phyloP scores from a whole-genome alignment of 2,329 filamentous ascomycete genomes.

The Cladosporium sp. region DNA sequence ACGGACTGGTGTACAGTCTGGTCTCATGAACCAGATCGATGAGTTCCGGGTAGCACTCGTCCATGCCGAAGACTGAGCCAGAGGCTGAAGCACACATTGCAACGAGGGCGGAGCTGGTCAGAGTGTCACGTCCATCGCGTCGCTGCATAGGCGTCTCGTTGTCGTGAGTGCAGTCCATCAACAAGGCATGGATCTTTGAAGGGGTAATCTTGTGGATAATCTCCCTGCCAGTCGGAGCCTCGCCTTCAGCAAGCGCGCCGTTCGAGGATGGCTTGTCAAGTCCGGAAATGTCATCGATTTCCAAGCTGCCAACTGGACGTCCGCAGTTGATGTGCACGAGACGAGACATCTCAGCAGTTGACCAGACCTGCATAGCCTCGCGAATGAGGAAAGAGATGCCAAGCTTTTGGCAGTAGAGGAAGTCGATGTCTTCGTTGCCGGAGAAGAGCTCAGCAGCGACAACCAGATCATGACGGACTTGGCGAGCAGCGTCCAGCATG shows the following conservation, averaged over 20 bases:
- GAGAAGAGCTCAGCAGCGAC: constrained; percentile 95
- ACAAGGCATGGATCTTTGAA: constrained; percentile 85
- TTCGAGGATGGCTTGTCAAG: constrained; percentile 42
- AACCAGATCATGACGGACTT: constrained; percentile 79
- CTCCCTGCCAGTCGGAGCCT: constrained; percentile 46
- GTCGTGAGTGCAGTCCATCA: constrained; percentile 99
- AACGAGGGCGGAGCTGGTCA: constrained; percentile 89
- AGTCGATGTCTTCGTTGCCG: constrained; percentile 92
- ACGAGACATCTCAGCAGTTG: constrained; percentile 83
- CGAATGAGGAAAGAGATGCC: constrained; percentile 88
- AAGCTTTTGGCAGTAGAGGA: constrained; percentile 87
- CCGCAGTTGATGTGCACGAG: constrained; percentile 92
- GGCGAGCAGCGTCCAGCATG: constrained; percentile 87
- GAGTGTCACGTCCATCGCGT: constrained; percentile 84
- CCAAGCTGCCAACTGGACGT: constrained; percentile 92
- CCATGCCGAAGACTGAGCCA: constrained; percentile 96
- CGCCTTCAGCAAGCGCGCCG: constrained; percentile 27
- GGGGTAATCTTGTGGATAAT: constrained; percentile 76
- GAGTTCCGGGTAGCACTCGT: constrained; percentile 89
- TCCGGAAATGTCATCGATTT: constrained; percentile 77
- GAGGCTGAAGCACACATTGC: constrained; percentile 93
- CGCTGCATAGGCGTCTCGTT: constrained; percentile 96
- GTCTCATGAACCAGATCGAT: constrained; percentile 92
- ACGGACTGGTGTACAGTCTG: constrained; percentile 73
- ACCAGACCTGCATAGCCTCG: constrained; percentile 98